These are phyloP conservation scores for Chrysoporthe austroafricana DNA, from an alignment of 2,329 filamentous ascomycete genomes.

Conservation along the genomic window DNA sequence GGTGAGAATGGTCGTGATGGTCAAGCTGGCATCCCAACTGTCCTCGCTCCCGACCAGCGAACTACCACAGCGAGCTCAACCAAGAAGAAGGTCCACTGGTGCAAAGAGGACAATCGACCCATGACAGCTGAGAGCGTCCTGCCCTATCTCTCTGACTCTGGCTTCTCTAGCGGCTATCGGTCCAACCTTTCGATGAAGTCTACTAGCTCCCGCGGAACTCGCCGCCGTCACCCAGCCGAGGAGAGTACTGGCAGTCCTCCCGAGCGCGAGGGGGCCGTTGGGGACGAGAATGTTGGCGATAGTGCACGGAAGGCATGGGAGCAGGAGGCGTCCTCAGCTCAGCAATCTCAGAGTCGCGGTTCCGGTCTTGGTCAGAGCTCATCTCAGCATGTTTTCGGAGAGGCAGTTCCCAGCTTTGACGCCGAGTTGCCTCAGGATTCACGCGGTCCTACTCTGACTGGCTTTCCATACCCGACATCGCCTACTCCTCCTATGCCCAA, in stretches of 20 bases:
- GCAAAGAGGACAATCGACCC: conserved; percentile 12
- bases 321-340: neutral
- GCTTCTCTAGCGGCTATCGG: neutral
- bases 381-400: neutral
- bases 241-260: conserved; percentile 27
- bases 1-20: neutral
- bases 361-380: neutral
- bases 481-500: conserved; percentile 12
- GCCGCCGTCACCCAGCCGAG: conserved; percentile 24
- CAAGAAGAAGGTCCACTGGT: conserved; percentile 22
- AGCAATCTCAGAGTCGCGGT: neutral
- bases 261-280: neutral
- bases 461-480: neutral
- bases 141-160: neutral
- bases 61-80: conserved; percentile 1
- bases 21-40: neutral
- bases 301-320: neutral
- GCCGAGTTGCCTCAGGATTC: neutral
- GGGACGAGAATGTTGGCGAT: conserved; percentile 16
- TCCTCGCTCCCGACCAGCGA: neutral
- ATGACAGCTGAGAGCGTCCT: conserved; percentile 7
- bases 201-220: conserved; percentile 9
- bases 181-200: conserved; percentile 14
- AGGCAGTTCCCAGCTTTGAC: neutral
- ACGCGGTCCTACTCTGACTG: neutral